These are phyloP conservation scores for Knufia petricola DNA, from an alignment of 2,329 filamentous ascomycete species.

Conservation along the genomic window DNA sequence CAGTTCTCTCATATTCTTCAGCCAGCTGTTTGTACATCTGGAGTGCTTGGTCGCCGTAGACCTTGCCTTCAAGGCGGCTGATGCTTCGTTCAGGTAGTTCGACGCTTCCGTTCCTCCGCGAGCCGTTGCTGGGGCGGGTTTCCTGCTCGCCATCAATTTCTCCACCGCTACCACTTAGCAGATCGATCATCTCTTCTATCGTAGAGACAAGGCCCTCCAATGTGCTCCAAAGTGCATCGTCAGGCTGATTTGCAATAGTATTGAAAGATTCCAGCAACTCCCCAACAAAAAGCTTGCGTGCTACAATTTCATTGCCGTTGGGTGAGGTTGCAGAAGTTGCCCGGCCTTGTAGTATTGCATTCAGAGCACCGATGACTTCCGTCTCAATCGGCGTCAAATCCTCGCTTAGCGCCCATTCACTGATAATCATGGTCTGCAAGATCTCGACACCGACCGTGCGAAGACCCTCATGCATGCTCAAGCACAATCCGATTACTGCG, in stretches of 20 bases:
- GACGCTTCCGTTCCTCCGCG: neutral
- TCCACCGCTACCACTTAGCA: slow-evolving; percentile 74
- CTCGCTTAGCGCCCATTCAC: slow-evolving; percentile 93
- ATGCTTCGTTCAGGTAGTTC: slow-evolving; percentile 15
- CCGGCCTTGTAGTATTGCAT: slow-evolving; percentile 81
- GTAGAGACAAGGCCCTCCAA: slow-evolving; percentile 72
- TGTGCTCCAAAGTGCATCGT: slow-evolving; percentile 66
- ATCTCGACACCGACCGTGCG: slow-evolving; percentile 86
- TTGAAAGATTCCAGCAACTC: slow-evolving; percentile 78
- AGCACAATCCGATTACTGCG: slow-evolving; percentile 83
- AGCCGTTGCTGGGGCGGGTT: slow-evolving; percentile 9
- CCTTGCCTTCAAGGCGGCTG: slow-evolving; percentile 17
- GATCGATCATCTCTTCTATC: slow-evolving; percentile 80
- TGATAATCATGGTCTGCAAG: slow-evolving; percentile 94
- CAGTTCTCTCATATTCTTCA: slow-evolving; percentile 77
- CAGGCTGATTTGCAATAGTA: slow-evolving; percentile 53
- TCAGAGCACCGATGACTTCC: slow-evolving; percentile 90
- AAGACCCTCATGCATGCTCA: slow-evolving; percentile 89
- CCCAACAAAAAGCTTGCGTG: slow-evolving; percentile 84
- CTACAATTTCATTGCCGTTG: slow-evolving; percentile 61
- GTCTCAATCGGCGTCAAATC: slow-evolving; percentile 86
- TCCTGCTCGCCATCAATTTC: slow-evolving; percentile 40
- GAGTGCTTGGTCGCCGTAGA: slow-evolving; percentile 40
- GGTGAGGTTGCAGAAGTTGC: slow-evolving; percentile 39
- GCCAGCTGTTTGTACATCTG: slow-evolving; percentile 84